Evolutionary conservation across 78 protist genomes (phyloP).

Genomic region (Planoprotostelium fungivorum): DNA sequence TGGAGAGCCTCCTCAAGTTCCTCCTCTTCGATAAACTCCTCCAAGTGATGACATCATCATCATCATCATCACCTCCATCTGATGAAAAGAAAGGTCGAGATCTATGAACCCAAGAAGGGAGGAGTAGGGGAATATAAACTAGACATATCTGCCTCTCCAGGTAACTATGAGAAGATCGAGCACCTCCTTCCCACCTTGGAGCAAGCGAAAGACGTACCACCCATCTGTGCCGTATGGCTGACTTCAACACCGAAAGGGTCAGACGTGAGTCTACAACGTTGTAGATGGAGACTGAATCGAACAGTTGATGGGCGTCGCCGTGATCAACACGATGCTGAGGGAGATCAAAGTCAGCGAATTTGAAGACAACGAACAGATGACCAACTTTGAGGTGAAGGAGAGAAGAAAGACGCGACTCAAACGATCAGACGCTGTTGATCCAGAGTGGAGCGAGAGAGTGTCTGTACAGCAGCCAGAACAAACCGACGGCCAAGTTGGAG

Average conservation of each 20-base stretch:
- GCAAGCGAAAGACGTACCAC: background rate
- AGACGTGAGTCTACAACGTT: background rate
- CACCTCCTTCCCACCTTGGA: background rate
- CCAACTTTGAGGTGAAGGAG: conserved; percentile 15
- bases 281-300: background rate
- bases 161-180: conserved; percentile 8
- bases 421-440: background rate
- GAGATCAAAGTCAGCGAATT: background rate
- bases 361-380: conserved; percentile 18
- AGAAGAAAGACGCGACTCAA: background rate
- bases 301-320: conserved; percentile 3
- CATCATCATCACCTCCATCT: no score
- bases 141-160: conserved; percentile 2
- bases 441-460: conserved; percentile 27
- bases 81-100: no score
- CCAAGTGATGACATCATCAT: background rate
- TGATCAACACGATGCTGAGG: conserved; percentile 1
- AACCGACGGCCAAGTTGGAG: background rate
- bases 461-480: background rate
- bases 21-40: background rate
- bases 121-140: background rate
- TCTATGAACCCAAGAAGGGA: background rate
- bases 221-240: background rate
- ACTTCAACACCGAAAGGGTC: background rate
- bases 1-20: background rate